Percentiles rank a stretch among this genome's conserved stretches.
phyloP scores from a whole-genome alignment of 331 rosid species.

The Pyracantha coccinea region DNA sequence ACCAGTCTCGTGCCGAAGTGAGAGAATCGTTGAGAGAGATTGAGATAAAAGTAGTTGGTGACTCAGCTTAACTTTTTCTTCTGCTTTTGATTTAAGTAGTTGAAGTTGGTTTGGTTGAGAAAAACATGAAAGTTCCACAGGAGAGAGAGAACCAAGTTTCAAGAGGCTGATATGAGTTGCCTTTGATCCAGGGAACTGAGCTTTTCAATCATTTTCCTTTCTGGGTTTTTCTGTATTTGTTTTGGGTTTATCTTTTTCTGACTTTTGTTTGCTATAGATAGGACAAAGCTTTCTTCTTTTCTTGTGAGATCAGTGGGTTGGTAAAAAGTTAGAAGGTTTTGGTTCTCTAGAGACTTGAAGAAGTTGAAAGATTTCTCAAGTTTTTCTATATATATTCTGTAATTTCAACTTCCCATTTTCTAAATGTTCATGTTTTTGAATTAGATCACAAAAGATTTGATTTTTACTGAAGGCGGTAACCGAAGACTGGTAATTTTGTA shows the following conservation, averaged over 20 bases:
- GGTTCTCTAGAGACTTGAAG: constrained; percentile 19
- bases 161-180: constrained; percentile 18
- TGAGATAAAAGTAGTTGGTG: constrained; percentile 11
- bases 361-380: constrained; percentile 17
- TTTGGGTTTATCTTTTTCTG: constrained; percentile 7
- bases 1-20: neutral
- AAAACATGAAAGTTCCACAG: neutral
- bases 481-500: constrained; percentile 11
- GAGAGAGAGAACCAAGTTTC: neutral
- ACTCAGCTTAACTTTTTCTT: constrained; percentile 9
- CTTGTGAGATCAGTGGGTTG: constrained; percentile 24
- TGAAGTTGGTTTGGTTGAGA: constrained; percentile 5
- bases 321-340: constrained; percentile 24
- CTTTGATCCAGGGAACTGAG: constrained; percentile 19
- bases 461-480: neutral
- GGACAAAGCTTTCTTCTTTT: constrained; percentile 18
- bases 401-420: constrained; percentile 10
- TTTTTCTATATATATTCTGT: constrained; percentile 15
- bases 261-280: constrained; percentile 16
- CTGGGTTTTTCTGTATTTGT: neutral
- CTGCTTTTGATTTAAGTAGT: neutral
- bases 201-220: constrained; percentile 6
- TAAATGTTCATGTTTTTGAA: constrained; percentile 13
- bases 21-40: neutral
- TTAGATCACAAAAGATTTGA: neutral